Conservation (phyloP, 352 stramenopile species). For the Phytopythium helicoides region DNA sequence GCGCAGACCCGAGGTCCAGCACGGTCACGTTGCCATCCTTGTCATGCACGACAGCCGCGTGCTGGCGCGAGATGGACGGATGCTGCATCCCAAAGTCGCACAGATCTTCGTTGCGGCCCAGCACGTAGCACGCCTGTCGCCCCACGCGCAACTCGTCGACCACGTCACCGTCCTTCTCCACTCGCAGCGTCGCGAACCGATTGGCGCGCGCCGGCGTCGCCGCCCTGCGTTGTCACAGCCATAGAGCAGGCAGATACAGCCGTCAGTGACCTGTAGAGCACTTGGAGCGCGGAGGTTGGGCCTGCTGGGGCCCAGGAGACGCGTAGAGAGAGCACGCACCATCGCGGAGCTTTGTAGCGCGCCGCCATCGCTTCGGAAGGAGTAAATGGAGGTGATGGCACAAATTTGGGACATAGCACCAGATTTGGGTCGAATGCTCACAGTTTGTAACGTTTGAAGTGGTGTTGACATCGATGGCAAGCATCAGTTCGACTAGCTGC, state of each 20-base stretch:
- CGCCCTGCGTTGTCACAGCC: constrained; percentile 31
- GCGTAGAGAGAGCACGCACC: constrained; percentile 1
- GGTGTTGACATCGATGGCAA: no score
- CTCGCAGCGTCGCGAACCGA: constrained; percentile 42
- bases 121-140: constrained; percentile 50
- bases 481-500: no score
- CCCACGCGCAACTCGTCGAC: constrained; percentile 50
- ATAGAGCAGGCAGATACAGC: background rate
- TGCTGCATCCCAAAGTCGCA: constrained; percentile 78
- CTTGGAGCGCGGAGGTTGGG: background rate
- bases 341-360: constrained; percentile 5
- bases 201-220: constrained; percentile 40
- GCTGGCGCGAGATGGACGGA: constrained; percentile 77
- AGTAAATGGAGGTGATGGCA: background rate
- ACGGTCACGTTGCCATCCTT: constrained; percentile 47
- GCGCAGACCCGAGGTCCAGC: constrained; percentile 78
- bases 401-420: background rate
- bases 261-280: background rate
- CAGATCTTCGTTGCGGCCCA: constrained; percentile 75
- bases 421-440: background rate
- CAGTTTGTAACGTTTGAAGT: no score
- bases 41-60: constrained; percentile 74
- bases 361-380: constrained; percentile 2
- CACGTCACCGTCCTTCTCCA: constrained; percentile 44
- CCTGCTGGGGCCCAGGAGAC: no score